Percentiles rank a stretch among this genome's conserved stretches.
phyloP scores from a whole-genome alignment of 768 basidiomycete genomes.

The Pholiota microspora region DNA sequence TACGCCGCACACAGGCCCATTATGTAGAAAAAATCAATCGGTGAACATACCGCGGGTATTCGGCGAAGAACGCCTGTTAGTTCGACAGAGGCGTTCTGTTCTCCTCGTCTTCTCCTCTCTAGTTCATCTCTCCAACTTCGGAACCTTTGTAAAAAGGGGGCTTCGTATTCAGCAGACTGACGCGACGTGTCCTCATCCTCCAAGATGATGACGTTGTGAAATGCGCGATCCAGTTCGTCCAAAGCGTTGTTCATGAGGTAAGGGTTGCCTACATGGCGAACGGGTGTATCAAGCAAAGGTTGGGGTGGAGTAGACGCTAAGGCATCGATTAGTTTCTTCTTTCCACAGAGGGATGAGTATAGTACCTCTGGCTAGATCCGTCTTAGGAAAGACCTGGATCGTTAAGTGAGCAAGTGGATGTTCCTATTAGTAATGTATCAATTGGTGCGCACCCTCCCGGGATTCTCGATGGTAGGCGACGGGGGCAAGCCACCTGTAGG shows the following conservation, averaged over 20 bases:
- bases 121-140: conserved; percentile 41
- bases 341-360: too few relatives aligned
- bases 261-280: conserved; percentile 41
- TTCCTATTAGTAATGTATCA: neutral
- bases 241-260: conserved; percentile 43
- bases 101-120: conserved; percentile 27
- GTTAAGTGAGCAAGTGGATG: neutral
- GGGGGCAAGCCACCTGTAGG: conserved; percentile 34
- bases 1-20: too few relatives aligned
- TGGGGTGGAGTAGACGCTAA: conserved; percentile 15
- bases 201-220: conserved; percentile 43
- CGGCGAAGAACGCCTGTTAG: conserved; percentile 10
- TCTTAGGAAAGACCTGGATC: conserved; percentile 45
- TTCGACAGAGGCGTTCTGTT: conserved; percentile 9
- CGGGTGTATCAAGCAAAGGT: conserved; percentile 16
- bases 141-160: conserved; percentile 37
- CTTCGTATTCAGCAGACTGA: conserved; percentile 31
- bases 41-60: conserved; percentile 23
- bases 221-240: conserved; percentile 40
- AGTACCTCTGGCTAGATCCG: conserved; percentile 39
- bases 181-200: conserved; percentile 39
- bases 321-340: too few relatives aligned
- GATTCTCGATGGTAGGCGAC: conserved; percentile 44
- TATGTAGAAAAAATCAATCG: neutral
- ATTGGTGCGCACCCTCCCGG: conserved; percentile 32